Percentiles rank a stretch among this genome's conserved stretches.
Conservation (phyloP, 176 grass and related monocot species). For the Paspalum vaginatum region DNA sequence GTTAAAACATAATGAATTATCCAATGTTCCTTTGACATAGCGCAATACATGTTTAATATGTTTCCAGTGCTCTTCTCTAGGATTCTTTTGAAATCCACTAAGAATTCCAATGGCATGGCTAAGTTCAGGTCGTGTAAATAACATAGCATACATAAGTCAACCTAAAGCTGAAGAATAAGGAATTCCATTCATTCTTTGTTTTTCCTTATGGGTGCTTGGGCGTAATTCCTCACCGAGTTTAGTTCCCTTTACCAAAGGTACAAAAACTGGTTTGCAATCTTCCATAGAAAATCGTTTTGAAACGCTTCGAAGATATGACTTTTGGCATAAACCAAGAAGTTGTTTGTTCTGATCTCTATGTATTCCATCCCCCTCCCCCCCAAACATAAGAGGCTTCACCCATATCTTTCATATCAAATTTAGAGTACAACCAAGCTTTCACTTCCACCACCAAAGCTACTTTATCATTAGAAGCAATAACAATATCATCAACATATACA, state of each 20-base stretch:
- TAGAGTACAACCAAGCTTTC: not conserved
- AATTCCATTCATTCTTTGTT: not conserved
- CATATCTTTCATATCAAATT: not conserved
- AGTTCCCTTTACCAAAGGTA: not conserved
- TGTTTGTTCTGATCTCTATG: not conserved
- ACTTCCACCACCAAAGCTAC: not conserved
- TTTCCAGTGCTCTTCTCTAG: not conserved
- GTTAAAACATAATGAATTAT: not conserved
- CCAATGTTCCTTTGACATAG: not conserved
- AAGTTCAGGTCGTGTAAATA: slow-evolving; percentile 13
- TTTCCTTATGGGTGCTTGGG: not conserved
- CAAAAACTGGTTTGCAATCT: not conserved
- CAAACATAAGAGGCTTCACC: not conserved
- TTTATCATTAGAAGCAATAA: not conserved
- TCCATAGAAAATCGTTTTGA: not conserved
- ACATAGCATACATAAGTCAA: slow-evolving; percentile 5
- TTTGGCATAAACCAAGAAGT: not conserved
- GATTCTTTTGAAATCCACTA: slow-evolving; percentile 16
- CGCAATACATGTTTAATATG: not conserved
- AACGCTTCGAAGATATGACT: not conserved
- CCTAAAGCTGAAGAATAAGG: slow-evolving; percentile 1
- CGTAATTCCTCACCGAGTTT: not conserved
- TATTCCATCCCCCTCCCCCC: not conserved
- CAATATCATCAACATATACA: slow-evolving; percentile 1
- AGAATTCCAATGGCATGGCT: not conserved